A percentile compares a stretch with the other conserved stretches of the same genome.
Evolutionary conservation across 148 eudicot genomes (phyloP).

Genomic region (Salicornia ramosissima): DNA sequence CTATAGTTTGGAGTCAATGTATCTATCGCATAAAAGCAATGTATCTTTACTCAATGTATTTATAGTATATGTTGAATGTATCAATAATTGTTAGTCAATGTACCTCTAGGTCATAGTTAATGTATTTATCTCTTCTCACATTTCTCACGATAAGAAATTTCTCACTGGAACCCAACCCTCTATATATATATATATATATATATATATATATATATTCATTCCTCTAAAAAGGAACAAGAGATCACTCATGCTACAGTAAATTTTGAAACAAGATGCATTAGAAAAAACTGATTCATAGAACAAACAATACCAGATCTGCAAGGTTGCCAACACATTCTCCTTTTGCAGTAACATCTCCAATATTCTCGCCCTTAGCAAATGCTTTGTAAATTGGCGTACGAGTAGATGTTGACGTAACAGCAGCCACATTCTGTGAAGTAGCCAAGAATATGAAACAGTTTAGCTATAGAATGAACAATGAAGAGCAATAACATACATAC

Average conservation of each 20-base stretch:
- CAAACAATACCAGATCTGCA: slow-evolving; percentile 83
- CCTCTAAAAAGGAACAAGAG: not conserved
- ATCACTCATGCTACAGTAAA: not conserved
- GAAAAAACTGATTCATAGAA: slow-evolving; percentile 9
- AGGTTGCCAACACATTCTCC: slow-evolving; percentile 97
- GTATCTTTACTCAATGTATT: too few relatives aligned
- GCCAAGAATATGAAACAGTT: slow-evolving; percentile 14
- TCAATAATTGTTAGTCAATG: too few relatives aligned
- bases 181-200: too few relatives aligned
- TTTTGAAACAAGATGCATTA: not conserved
- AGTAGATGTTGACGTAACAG: slow-evolving; percentile 97
- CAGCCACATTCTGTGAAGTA: slow-evolving; percentile 72
- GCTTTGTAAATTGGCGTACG: slow-evolving; percentile 98
- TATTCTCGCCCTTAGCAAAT: slow-evolving; percentile 94
- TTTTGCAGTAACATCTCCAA: slow-evolving; percentile 98
- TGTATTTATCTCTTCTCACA: too few relatives aligned
- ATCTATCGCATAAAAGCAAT: too few relatives aligned
- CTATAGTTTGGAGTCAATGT: too few relatives aligned
- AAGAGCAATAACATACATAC: not conserved
- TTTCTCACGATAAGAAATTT: too few relatives aligned
- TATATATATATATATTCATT: not conserved
- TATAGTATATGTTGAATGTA: too few relatives aligned
- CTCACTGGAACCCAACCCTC: too few relatives aligned
- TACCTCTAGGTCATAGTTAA: too few relatives aligned
- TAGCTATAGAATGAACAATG: slow-evolving; percentile 3